These are phyloP conservation scores for Mycena galericulata DNA, from an alignment of 768 basidiomycete species.

Conservation along the genomic window DNA sequence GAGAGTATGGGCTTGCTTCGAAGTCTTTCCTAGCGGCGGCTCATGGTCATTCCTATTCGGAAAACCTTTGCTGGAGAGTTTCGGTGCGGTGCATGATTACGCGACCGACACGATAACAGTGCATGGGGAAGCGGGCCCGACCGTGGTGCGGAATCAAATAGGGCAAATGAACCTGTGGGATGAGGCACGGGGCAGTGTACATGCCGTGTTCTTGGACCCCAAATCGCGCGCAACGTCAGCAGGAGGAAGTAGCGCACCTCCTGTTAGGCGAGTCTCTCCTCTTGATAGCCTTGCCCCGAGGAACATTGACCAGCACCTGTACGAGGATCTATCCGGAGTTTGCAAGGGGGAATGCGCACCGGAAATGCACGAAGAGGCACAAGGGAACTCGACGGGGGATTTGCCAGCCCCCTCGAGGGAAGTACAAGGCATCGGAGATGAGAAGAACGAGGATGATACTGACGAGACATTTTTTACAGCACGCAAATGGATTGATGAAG, in stretches of 20 bases:
- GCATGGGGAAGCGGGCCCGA: not conserved
- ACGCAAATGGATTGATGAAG: not conserved
- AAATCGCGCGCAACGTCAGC: conserved; percentile 14
- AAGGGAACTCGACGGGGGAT: conserved; percentile 24
- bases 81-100: conserved; percentile 34
- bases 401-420: conserved; percentile 28
- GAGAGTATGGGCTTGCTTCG: conserved; percentile 16
- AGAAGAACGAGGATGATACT: not conserved
- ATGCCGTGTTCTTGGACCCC: conserved; percentile 19
- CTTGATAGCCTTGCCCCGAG: not conserved
- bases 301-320: not conserved
- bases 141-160: not conserved
- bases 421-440: not conserved
- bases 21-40: conserved; percentile 40
- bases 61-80: conserved; percentile 32
- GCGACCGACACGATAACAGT: conserved; percentile 16
- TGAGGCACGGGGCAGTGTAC: conserved; percentile 15
- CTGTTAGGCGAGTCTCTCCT: conserved; percentile 16
- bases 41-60: conserved; percentile 34
- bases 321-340: not conserved
- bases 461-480: conserved; percentile 11
- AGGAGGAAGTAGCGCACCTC: conserved; percentile 26
- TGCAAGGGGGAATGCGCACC: too few relatives aligned
- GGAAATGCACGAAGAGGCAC: not conserved
- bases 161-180: conserved; percentile 1